Base-by-base conservation (phyloP, 805 yeast species). In the Sungouiella thailandica region DNA sequence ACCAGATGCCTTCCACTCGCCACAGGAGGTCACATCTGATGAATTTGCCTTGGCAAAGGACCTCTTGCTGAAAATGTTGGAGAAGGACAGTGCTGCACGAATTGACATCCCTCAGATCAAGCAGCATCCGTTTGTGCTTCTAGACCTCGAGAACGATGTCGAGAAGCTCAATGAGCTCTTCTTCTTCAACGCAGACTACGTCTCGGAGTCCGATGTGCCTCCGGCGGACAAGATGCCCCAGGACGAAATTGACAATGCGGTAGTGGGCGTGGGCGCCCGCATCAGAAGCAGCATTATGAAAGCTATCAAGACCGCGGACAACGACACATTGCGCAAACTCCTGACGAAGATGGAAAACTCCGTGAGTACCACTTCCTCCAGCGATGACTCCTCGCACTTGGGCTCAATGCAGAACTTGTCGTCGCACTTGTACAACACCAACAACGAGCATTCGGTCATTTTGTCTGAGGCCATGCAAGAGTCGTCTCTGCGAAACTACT, bases 191-290 rank as follows among this genome's bases (percentile, higher is more conserved):
- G 19, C 29, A 11, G 37, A 20, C 17, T 15, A 31, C 29, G 17
- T 17, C 23, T 10, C 36, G 23, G 29, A 28, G 25, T 26, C 32
- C 26, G 34, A 26, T 17, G 15, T 23, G 15, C 11, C 27, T 22
- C 17, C 28, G 19, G 62, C 44, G 20, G 47, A 78, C 32, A 72
- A 72, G 23, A 80, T 83, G 6, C 68, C 81, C 2, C 72, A 68
- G 29, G 80, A 79, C 37, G 95, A 87, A 39, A 71, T 84, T 6
- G 74, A 78, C 41, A 74, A 77, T 40, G 95, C 95, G 1, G 87
- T 87, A 3, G 72, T 80, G 23, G 95, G 95, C n/a, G 70, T 87
- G 31, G 89, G 88, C 6, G 72, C 76, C 32, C 68, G 80, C 35
- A 67, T 86, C 27, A 75, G 67, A 7, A 31, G 34, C 24, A 33